Conservation (phyloP, 495 filamentous ascomycete species). For the Lasiosphaeriaceae sp. region DNA sequence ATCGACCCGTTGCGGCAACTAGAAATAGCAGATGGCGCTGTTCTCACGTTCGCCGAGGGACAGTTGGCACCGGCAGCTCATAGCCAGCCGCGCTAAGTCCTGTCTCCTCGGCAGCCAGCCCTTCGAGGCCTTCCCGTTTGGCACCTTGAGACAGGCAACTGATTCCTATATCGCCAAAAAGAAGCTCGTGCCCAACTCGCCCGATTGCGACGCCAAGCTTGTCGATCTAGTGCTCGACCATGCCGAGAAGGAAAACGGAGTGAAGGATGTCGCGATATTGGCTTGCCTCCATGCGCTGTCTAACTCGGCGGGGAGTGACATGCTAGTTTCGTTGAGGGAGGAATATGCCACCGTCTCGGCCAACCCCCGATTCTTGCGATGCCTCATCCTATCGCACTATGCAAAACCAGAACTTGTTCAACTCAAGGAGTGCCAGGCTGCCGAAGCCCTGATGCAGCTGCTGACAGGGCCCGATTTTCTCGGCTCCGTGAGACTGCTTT, state of each 20-base stretch:
- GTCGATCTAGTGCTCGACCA: slow-evolving; percentile 12
- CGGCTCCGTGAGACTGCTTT: slow-evolving; percentile 5
- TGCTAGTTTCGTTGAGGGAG: slow-evolving; percentile 10
- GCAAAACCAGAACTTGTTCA: slow-evolving; percentile 7
- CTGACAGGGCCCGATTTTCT: slow-evolving; percentile 9
- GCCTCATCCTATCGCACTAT: neutral
- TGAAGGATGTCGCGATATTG: slow-evolving; percentile 12
- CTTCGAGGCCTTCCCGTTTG: slow-evolving; percentile 1
- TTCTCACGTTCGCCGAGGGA: slow-evolving; percentile 3
- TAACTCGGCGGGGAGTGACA: neutral
- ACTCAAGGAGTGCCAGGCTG: slow-evolving; percentile 5
- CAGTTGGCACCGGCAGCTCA: slow-evolving; percentile 8
- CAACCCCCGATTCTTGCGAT: slow-evolving; percentile 11
- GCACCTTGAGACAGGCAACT: slow-evolving; percentile 2
- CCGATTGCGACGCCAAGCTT: slow-evolving; percentile 10
- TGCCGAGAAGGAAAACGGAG: slow-evolving; percentile 2
- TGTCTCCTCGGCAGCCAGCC: neutral
- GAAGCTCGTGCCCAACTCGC: slow-evolving; percentile 3
- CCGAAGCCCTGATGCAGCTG: slow-evolving; percentile 10
- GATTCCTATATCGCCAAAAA: slow-evolving; percentile 5
- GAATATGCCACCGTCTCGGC: neutral
- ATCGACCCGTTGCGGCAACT: neutral
- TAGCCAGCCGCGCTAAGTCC: slow-evolving; percentile 3
- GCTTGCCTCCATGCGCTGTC: slow-evolving; percentile 15
- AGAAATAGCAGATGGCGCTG: neutral